Evolutionary conservation across 2,329 filamentous ascomycete species (phyloP).

Genomic region (Macrophomina tecta): DNA sequence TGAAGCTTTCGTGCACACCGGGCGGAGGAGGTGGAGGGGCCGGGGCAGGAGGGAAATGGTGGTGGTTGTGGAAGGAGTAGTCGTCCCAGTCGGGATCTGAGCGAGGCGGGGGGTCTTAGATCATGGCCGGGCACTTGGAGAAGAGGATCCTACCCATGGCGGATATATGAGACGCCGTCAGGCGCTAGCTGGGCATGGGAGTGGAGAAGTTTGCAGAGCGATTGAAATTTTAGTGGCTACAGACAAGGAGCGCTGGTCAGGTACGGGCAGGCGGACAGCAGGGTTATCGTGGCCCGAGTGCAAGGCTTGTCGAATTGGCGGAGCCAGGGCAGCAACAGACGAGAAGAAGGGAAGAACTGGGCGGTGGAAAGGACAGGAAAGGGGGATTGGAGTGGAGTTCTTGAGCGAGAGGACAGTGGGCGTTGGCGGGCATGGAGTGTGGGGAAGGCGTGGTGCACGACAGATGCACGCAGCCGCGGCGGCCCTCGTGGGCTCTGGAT

Average conservation of each 20-base stretch:
- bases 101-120: conserved; percentile 20
- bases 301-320: background rate
- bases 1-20: background rate
- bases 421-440: background rate
- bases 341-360: background rate
- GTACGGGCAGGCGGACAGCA: conserved; percentile 2
- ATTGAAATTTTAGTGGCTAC: conserved; percentile 5
- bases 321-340: background rate
- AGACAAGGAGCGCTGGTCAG: conserved; percentile 9
- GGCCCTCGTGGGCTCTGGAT: background rate
- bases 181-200: conserved; percentile 10
- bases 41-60: background rate
- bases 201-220: background rate
- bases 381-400: background rate
- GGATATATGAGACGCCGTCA: conserved; percentile 9
- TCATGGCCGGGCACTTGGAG: background rate
- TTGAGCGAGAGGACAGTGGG: background rate
- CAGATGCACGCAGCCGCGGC: conserved; percentile 13
- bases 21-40: background rate
- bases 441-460: conserved; percentile 12
- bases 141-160: conserved; percentile 14
- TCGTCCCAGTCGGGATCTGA: conserved; percentile 13
- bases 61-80: background rate
- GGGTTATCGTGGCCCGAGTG: conserved; percentile 21
- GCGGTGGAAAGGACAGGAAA: background rate